Conservation (phyloP, 495 filamentous ascomycete species). For the Cladorrhinum samala region DNA sequence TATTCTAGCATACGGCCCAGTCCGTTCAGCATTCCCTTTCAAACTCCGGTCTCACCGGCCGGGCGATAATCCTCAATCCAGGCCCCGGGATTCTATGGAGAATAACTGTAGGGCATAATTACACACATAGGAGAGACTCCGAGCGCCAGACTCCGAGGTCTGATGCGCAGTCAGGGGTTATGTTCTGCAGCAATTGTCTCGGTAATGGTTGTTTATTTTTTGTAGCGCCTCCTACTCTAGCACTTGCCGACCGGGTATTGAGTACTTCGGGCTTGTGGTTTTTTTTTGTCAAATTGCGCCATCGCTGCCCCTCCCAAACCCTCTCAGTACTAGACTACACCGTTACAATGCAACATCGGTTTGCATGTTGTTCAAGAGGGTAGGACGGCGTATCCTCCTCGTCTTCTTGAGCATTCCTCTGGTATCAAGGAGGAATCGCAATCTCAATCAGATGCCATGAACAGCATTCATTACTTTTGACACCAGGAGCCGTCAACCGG, state of each 20-base stretch:
- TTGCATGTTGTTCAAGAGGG: neutral
- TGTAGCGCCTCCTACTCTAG: conserved; percentile 13
- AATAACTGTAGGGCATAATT: neutral
- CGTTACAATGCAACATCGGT: neutral
- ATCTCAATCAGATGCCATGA: neutral
- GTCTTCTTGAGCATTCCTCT: neutral
- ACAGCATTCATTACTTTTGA: neutral
- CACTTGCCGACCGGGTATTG: conserved; percentile 16
- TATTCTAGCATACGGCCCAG: conserved; percentile 2
- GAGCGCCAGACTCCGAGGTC: neutral
- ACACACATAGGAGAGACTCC: neutral
- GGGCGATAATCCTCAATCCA: neutral
- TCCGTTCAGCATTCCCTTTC: neutral
- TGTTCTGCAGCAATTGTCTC: neutral
- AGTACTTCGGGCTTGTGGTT: conserved; percentile 17
- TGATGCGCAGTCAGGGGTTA: neutral
- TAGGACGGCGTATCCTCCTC: neutral
- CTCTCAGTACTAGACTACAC: conserved; percentile 13
- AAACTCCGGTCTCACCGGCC: conserved; percentile 5
- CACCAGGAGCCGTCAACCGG: no score
- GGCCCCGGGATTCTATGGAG: neutral
- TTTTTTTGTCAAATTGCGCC: conserved; percentile 26
- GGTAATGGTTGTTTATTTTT: conserved; percentile 10
- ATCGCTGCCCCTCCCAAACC: conserved; percentile 23
- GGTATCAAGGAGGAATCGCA: neutral